Conservation (phyloP, 2,329 filamentous ascomycete genomes). For the Aspergillus aculeatus region DNA sequence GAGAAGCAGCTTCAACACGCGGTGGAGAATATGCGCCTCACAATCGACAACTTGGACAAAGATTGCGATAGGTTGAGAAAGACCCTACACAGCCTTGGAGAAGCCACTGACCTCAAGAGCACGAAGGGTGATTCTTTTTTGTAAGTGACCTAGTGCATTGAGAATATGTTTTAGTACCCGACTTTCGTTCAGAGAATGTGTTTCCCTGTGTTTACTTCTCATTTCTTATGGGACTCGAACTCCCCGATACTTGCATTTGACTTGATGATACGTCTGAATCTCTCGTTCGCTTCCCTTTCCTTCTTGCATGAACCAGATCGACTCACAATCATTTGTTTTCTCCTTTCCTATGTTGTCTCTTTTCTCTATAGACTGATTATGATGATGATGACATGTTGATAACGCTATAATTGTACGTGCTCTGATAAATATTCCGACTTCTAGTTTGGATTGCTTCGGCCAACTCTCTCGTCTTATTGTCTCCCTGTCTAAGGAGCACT, state of each 20-base stretch:
- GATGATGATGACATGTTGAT: constrained; percentile 28
- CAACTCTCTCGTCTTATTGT: constrained; percentile 53
- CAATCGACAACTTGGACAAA: constrained; percentile 51
- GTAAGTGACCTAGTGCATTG: constrained; percentile 43
- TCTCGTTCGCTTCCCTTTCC: constrained; percentile 1
- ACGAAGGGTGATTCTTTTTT: constrained; percentile 51
- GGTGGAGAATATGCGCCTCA: constrained; percentile 45
- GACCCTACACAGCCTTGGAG: constrained; percentile 50
- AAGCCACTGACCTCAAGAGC: constrained; percentile 52
- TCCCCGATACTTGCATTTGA: constrained; percentile 9
- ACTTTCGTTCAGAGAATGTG: constrained; percentile 15
- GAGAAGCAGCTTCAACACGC: constrained; percentile 47
- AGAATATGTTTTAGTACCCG: constrained; percentile 19
- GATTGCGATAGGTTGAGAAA: constrained; percentile 53
- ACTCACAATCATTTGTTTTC: constrained; percentile 16
- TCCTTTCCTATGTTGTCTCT: constrained; percentile 18
- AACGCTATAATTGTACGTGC: constrained; percentile 42
- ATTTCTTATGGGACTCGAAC: constrained; percentile 16
- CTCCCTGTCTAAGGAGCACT: constrained; percentile 53
- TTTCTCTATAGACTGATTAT: constrained; percentile 24
- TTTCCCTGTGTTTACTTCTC: constrained; percentile 13
- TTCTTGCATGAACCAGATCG: constrained; percentile 14
- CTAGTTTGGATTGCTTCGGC: constrained; percentile 53
- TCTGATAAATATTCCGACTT: constrained; percentile 41
- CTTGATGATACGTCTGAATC: not conserved